These are phyloP conservation scores for Fusarium haematococcum DNA, from an alignment of 2,329 filamentous ascomycete species.

Conservation along the genomic window DNA sequence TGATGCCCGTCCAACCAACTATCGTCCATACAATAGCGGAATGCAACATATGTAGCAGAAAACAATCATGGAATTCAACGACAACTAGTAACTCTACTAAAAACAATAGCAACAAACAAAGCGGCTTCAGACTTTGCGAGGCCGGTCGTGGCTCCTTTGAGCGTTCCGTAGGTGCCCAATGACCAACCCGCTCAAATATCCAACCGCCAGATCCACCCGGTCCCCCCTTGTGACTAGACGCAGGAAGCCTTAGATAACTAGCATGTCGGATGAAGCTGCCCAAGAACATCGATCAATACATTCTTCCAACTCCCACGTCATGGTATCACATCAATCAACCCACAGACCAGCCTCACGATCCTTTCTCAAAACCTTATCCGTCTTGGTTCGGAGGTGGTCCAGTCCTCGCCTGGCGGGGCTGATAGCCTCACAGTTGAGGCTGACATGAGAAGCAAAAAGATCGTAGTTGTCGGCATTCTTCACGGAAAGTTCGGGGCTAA, in stretches of 20 bases:
- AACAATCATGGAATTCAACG: not conserved
- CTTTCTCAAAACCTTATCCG: not conserved
- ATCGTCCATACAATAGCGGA: constrained; percentile 5
- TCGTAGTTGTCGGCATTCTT: not conserved
- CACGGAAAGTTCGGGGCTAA: not conserved
- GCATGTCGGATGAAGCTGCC: not conserved
- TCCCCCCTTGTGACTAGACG: not conserved
- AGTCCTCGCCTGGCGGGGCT: not conserved
- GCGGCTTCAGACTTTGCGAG: not conserved
- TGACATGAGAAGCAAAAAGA: not conserved
- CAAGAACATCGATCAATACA: not conserved
- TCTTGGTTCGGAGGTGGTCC: not conserved
- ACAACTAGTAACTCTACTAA: not conserved
- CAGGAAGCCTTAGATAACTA: not conserved
- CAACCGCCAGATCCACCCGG: not conserved
- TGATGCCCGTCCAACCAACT: constrained; percentile 43
- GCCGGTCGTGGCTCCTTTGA: not conserved
- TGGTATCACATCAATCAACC: not conserved
- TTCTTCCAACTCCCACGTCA: not conserved
- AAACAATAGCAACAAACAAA: not conserved
- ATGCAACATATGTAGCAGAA: not conserved
- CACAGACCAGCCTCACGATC: not conserved
- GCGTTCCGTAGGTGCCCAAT: not conserved
- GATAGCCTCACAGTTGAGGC: not conserved
- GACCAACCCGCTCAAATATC: not conserved